These are phyloP conservation scores for Parachlorella kessleri DNA, from an alignment of 139 green algal species.

Conservation along the genomic window DNA sequence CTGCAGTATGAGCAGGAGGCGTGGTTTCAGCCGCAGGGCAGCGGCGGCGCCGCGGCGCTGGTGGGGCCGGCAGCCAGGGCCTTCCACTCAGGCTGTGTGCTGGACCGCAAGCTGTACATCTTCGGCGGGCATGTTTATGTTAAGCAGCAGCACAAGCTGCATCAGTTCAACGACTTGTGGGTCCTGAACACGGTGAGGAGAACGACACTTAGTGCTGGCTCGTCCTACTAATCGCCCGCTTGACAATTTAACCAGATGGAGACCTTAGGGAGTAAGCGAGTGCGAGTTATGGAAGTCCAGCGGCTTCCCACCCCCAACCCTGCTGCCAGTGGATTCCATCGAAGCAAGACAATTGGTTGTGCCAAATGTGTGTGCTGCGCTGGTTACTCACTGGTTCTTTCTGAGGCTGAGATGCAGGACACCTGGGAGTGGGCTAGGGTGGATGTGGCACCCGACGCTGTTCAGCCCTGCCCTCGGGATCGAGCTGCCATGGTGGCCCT, in stretches of 20 bases:
- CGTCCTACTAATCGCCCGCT: too few species aligned
- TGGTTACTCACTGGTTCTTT: too few species aligned
- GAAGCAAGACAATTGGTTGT: too few species aligned
- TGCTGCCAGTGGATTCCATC: too few species aligned
- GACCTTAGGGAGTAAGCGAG: too few species aligned
- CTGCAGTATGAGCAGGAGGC: conserved; percentile 34
- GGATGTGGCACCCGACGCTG: conserved; percentile 10
- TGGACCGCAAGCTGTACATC: conserved; percentile 56
- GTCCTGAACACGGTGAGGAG: conserved; percentile 58
- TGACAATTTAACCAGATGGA: too few species aligned
- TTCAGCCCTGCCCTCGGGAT: conserved; percentile 53
- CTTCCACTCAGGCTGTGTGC: conserved; percentile 59
- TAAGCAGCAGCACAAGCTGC: conserved; percentile 55
- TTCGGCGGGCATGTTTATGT: conserved; percentile 75
- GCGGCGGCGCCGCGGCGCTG: conserved; percentile 3
- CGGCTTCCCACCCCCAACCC: too few species aligned
- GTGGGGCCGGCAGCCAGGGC: conserved; percentile 52
- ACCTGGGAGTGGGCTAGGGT: conserved; percentile 66
- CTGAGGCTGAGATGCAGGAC: too few species aligned
- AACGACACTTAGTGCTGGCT: too few species aligned
- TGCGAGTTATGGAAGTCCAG: too few species aligned
- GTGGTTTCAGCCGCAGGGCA: conserved; percentile 46
- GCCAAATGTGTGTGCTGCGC: too few species aligned
- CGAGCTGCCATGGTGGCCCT: conserved; percentile 65
- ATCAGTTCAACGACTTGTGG: conserved; percentile 81